Percentiles rank a stretch among this genome's conserved stretches.
phyloP scores from a whole-genome alignment of 1,284 basidiomycete genomes.

The Athelia psychrophila region DNA sequence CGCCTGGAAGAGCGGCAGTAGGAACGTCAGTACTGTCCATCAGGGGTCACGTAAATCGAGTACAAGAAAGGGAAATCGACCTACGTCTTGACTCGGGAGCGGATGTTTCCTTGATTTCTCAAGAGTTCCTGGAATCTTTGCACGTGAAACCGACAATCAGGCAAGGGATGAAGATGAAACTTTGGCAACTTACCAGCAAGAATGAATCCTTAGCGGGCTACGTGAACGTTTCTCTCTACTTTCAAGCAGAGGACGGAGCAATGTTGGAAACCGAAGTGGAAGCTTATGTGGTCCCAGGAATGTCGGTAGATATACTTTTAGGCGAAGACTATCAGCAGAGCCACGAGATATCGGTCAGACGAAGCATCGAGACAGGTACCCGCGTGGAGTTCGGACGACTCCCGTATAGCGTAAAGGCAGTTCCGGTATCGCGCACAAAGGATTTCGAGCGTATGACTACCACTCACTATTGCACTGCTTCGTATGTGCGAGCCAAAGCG shows the following conservation, averaged over 20 bases:
- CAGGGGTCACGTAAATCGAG: not conserved
- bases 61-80: not conserved
- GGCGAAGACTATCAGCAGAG: constrained; percentile 6
- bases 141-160: not conserved
- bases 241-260: not conserved
- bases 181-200: not conserved
- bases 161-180: not conserved
- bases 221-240: not conserved
- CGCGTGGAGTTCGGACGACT: not conserved
- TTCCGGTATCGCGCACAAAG: not conserved
- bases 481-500: not conserved
- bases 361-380: not conserved
- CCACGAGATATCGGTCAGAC: not conserved
- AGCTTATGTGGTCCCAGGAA: constrained; percentile 5
- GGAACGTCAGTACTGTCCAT: not conserved
- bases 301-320: constrained; percentile 3
- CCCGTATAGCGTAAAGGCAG: not conserved
- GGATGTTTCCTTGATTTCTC: not conserved
- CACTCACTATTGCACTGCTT: not conserved
- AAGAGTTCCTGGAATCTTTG: not conserved
- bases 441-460: not conserved
- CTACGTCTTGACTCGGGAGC: not conserved
- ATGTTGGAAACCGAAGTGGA: constrained; percentile 1
- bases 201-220: not conserved
- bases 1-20: not conserved